These are phyloP conservation scores for Beverwykella pulmonaria DNA, from an alignment of 495 filamentous ascomycete genomes.

Conservation along the genomic window DNA sequence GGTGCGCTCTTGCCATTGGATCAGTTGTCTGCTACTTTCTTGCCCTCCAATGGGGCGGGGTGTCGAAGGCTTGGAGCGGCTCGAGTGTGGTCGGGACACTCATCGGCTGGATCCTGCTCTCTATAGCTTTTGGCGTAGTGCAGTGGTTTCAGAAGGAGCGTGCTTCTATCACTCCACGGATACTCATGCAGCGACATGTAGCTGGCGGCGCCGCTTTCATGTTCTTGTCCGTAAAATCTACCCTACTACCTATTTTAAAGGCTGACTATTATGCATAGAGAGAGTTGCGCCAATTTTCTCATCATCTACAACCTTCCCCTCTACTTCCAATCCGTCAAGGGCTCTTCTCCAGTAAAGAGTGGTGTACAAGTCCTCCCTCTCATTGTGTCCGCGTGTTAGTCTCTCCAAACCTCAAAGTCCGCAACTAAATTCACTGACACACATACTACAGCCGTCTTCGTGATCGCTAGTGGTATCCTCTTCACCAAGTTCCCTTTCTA, in stretches of 20 bases:
- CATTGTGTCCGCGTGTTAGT: conserved; percentile 52
- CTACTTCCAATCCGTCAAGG: conserved; percentile 63
- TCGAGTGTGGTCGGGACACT: conserved; percentile 19
- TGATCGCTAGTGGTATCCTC: not conserved
- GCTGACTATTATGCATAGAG: conserved; percentile 46
- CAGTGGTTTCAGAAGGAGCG: conserved; percentile 7
- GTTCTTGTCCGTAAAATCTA: not conserved
- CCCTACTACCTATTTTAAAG: not conserved
- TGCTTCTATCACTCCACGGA: conserved; percentile 9
- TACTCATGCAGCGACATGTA: conserved; percentile 30
- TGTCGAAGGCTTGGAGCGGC: conserved; percentile 14
- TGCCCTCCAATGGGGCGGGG: conserved; percentile 14
- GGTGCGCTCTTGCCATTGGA: conserved; percentile 16
- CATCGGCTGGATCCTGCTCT: conserved; percentile 35
- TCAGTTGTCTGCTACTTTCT: conserved; percentile 23
- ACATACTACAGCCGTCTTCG: not conserved
- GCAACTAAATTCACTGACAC: not conserved
- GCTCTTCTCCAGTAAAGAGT: conserved; percentile 53
- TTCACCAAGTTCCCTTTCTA: not conserved
- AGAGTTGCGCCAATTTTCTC: conserved; percentile 14
- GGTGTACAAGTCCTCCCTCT: conserved; percentile 63
- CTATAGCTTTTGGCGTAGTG: conserved; percentile 6
- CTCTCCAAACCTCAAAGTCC: no score
- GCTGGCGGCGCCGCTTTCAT: conserved; percentile 6
- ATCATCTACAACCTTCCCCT: conserved; percentile 65